phyloP scores from a whole-genome alignment of 352 stramenopile species.

The Phytophthora palmivora region DNA sequence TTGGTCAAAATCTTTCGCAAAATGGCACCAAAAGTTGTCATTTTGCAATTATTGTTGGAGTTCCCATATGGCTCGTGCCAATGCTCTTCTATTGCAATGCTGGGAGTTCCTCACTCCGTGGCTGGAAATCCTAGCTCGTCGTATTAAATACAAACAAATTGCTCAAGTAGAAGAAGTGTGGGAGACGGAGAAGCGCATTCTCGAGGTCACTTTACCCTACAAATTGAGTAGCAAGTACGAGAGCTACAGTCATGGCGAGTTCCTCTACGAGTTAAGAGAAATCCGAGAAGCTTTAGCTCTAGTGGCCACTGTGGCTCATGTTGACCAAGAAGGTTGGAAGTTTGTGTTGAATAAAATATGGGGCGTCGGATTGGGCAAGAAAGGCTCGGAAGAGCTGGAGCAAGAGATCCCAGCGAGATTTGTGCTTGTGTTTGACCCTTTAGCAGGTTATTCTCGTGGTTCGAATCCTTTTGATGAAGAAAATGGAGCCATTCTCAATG shows the following conservation, averaged over 20 bases:
- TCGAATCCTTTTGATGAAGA: background rate
- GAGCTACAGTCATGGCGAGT: background rate
- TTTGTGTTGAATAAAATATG: slow-evolving; percentile 7
- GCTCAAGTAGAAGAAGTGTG: background rate
- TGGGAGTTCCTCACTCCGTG: background rate
- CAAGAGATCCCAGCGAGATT: slow-evolving; percentile 14
- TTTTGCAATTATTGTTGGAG: no score
- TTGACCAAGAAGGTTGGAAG: slow-evolving; percentile 32
- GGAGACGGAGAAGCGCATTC: background rate
- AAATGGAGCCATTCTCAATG: background rate
- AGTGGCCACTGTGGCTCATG: slow-evolving; percentile 25
- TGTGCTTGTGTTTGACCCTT: background rate
- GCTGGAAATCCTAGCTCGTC: background rate
- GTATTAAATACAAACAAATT: slow-evolving; percentile 1
- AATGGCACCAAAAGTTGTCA: no score
- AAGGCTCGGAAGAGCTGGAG: slow-evolving; percentile 7
- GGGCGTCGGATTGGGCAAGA: background rate
- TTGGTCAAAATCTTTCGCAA: no score
- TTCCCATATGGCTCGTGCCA: no score
- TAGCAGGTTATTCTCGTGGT: background rate
- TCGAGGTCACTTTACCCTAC: slow-evolving; percentile 3
- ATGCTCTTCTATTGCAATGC: no score
- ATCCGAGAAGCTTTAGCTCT: slow-evolving; percentile 38
- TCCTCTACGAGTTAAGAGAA: background rate
- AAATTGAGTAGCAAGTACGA: background rate